Percentiles rank a stretch among this genome's conserved stretches.
Evolutionary conservation across 441 rosid genomes (phyloP).

Genomic region (Gossypium gossypioides): DNA sequence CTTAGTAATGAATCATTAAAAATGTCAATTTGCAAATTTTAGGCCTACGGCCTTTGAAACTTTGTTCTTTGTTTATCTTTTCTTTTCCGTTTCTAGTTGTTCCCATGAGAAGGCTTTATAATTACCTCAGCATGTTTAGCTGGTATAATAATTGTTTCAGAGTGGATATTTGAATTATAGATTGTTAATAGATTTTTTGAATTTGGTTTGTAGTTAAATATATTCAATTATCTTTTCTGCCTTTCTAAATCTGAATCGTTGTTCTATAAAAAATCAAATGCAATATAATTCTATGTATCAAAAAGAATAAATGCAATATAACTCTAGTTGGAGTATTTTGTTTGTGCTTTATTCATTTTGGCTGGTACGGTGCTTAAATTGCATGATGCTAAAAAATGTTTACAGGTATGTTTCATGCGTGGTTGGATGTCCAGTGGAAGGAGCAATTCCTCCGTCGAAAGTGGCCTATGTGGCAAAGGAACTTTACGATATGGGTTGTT

Average conservation of each 20-base stretch:
- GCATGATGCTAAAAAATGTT: conserved; percentile 11
- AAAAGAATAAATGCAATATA: not conserved
- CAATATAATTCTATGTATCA: not conserved
- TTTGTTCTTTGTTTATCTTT: not conserved
- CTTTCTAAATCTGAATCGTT: not conserved
- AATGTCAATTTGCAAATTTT: conserved; percentile 1
- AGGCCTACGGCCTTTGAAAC: not conserved
- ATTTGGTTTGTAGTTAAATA: not conserved
- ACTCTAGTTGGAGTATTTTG: not conserved
- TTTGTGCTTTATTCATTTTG: conserved; percentile 4
- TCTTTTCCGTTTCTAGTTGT: not conserved
- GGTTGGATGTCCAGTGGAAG: conserved; percentile 88
- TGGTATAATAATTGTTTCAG: not conserved
- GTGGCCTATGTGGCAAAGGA: conserved; percentile 86
- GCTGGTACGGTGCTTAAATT: conserved; percentile 10
- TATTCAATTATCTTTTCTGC: not conserved
- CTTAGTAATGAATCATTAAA: not conserved
- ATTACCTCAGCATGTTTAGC: not conserved
- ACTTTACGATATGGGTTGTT: conserved; percentile 89
- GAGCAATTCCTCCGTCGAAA: conserved; percentile 60
- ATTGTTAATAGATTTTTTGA: not conserved
- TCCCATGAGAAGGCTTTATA: not conserved
- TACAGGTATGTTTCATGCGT: conserved; percentile 86
- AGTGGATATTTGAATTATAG: not conserved
- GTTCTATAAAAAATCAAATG: not conserved